These are phyloP conservation scores for Chrysosporium queenslandicum DNA, from an alignment of 2,329 filamentous ascomycete genomes.

Conservation along the genomic window DNA sequence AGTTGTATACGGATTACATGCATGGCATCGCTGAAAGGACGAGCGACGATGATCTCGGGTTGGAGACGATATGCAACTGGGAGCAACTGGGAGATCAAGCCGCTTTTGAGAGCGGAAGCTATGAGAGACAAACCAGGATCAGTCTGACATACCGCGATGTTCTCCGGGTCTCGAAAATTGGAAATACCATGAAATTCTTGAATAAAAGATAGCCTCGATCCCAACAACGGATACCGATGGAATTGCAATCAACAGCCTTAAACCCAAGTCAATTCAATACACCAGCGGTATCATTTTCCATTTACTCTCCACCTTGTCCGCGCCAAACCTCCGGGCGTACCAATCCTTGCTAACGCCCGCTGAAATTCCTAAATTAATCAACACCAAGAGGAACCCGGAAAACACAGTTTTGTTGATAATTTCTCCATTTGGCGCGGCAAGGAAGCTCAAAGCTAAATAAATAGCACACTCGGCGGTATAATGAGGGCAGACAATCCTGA, in stretches of 20 bases:
- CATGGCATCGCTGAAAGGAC: slow-evolving; percentile 49
- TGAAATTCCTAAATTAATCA: slow-evolving; percentile 69
- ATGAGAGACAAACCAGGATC: slow-evolving; percentile 43
- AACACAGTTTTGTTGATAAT: slow-evolving; percentile 63
- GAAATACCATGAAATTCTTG: slow-evolving; percentile 53
- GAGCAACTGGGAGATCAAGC: slow-evolving; percentile 39
- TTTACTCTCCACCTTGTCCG: slow-evolving; percentile 49
- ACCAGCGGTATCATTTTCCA: slow-evolving; percentile 64
- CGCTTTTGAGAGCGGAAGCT: slow-evolving; percentile 33
- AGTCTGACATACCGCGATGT: slow-evolving; percentile 72
- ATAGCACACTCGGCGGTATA: slow-evolving; percentile 82
- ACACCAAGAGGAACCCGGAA: slow-evolving; percentile 61
- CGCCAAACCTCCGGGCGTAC: slow-evolving; percentile 68
- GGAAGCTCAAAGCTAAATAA: slow-evolving; percentile 66
- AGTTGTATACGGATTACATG: slow-evolving; percentile 47
- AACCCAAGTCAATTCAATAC: slow-evolving; percentile 20
- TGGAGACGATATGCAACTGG: slow-evolving; percentile 48
- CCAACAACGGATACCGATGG: neutral
- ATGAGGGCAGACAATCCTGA: slow-evolving; percentile 68
- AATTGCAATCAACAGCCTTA: neutral
- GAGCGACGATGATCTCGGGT: slow-evolving; percentile 55
- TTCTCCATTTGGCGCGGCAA: slow-evolving; percentile 58
- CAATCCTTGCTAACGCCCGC: slow-evolving; percentile 67
- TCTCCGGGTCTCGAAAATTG: slow-evolving; percentile 64
- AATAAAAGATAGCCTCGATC: slow-evolving; percentile 1